Percentiles rank a stretch among this genome's conserved stretches.
phyloP scores from a whole-genome alignment of 164 flowering plant species.

The Chloranthus sessilifolius region DNA sequence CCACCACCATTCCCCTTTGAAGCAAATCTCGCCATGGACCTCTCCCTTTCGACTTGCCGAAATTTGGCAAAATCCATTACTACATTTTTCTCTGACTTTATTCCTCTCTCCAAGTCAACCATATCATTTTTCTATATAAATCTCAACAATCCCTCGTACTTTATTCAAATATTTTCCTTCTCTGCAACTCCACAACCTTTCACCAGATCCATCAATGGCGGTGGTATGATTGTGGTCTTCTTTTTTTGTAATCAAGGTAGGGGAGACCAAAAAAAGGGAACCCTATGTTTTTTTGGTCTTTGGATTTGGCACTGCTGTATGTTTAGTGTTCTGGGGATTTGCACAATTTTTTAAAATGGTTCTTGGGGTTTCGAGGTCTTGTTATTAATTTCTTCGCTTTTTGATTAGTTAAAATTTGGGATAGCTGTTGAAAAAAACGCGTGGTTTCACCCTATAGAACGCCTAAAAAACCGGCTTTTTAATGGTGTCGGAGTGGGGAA shows the following conservation, averaged over 20 bases:
- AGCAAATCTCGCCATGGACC: too few relatives aligned
- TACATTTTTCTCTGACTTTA: too few relatives aligned
- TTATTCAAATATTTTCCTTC: constrained; percentile 7
- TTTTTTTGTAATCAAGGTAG: constrained; percentile 22
- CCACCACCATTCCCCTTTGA: constrained; percentile 19
- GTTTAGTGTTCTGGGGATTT: constrained; percentile 1
- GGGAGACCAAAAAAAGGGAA: neutral
- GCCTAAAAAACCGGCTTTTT: constrained; percentile 60
- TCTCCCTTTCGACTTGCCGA: constrained; percentile 16
- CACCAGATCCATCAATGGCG: constrained; percentile 8
- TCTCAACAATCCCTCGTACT: constrained; percentile 4
- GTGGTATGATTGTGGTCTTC: constrained; percentile 11
- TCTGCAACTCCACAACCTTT: constrained; percentile 14
- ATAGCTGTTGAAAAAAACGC: constrained; percentile 38
- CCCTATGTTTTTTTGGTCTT: neutral
- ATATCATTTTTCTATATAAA: constrained; percentile 8
- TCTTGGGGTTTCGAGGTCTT: neutral
- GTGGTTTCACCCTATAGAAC: constrained; percentile 30
- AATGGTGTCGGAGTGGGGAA: constrained; percentile 24
- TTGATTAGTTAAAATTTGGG: too few relatives aligned
- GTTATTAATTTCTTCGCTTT: too few relatives aligned
- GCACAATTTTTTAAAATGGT: too few relatives aligned
- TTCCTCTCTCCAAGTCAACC: constrained; percentile 29
- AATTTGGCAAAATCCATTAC: constrained; percentile 39
- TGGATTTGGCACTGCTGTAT: neutral